Evolutionary conservation across 2,329 filamentous ascomycete species (phyloP).

Genomic region (Bretziella fagacearum): DNA sequence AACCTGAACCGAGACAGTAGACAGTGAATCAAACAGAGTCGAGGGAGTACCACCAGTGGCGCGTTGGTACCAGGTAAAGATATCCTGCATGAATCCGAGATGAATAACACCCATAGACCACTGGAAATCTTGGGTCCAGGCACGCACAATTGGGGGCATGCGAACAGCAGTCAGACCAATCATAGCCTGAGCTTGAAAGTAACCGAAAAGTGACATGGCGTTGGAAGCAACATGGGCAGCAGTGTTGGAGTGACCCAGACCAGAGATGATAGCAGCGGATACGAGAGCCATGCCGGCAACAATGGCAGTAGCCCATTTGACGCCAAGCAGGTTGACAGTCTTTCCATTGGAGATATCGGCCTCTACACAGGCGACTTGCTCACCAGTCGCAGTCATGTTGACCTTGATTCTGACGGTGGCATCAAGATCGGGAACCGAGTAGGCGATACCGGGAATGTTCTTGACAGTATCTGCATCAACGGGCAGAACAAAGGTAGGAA

Average conservation of each 20-base stretch:
- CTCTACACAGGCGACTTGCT: slow-evolving; percentile 69
- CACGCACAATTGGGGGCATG: slow-evolving; percentile 71
- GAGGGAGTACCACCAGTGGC: slow-evolving; percentile 76
- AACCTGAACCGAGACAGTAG: slow-evolving; percentile 65
- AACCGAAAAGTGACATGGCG: slow-evolving; percentile 81
- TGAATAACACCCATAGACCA: slow-evolving; percentile 96
- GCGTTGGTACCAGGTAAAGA: slow-evolving; percentile 92
- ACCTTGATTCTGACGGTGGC: slow-evolving; percentile 69
- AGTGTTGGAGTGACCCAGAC: slow-evolving; percentile 81
- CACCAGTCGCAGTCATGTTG: slow-evolving; percentile 44
- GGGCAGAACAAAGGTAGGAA: slow-evolving; percentile 49
- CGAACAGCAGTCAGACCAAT: slow-evolving; percentile 67
- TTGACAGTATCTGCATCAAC: slow-evolving; percentile 40
- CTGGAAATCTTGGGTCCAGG: slow-evolving; percentile 95
- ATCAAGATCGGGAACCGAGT: slow-evolving; percentile 79
- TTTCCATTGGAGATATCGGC: slow-evolving; percentile 79
- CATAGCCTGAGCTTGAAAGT: slow-evolving; percentile 89
- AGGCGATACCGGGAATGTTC: slow-evolving; percentile 67
- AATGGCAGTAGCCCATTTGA: slow-evolving; percentile 78
- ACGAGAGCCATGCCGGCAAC: slow-evolving; percentile 72
- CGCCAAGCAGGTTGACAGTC: slow-evolving; percentile 73
- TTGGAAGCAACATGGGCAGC: slow-evolving; percentile 89
- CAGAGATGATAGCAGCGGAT: slow-evolving; percentile 75
- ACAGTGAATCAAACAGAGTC: slow-evolving; percentile 57
- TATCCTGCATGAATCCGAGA: slow-evolving; percentile 68